Conservation (phyloP, 2,329 filamentous ascomycete species). For the Trichoderma sp. region DNA sequence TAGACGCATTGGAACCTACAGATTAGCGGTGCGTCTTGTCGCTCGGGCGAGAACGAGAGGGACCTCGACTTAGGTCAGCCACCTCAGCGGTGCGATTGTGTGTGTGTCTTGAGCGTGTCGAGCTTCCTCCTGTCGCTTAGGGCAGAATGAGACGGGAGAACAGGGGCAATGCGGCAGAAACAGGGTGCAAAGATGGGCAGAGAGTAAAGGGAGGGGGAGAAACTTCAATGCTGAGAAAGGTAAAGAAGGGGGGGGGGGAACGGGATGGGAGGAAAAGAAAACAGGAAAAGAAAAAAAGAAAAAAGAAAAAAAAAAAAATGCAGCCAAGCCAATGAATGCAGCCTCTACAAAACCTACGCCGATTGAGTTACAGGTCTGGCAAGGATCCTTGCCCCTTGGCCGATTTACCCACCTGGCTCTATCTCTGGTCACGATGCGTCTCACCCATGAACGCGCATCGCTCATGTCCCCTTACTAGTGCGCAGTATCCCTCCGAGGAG, state of each 20-base stretch:
- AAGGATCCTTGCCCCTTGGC: background rate
- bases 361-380: background rate
- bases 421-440: background rate
- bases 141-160: background rate
- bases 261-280: background rate
- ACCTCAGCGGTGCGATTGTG: background rate
- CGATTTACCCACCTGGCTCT: constrained; percentile 10
- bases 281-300: background rate
- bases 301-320: background rate
- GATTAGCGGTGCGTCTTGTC: background rate
- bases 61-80: background rate
- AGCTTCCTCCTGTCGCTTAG: background rate
- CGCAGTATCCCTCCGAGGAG: background rate
- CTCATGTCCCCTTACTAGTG: background rate
- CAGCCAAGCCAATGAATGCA: background rate
- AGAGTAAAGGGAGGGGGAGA: background rate
- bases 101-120: background rate
- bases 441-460: background rate
- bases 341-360: background rate
- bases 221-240: background rate
- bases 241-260: too few species aligned
- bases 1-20: constrained; percentile 11
- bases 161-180: background rate
- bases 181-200: background rate
- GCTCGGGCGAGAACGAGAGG: background rate